phyloP scores from a whole-genome alignment of 2,329 filamentous ascomycete species.

The Alternaria sp. region DNA sequence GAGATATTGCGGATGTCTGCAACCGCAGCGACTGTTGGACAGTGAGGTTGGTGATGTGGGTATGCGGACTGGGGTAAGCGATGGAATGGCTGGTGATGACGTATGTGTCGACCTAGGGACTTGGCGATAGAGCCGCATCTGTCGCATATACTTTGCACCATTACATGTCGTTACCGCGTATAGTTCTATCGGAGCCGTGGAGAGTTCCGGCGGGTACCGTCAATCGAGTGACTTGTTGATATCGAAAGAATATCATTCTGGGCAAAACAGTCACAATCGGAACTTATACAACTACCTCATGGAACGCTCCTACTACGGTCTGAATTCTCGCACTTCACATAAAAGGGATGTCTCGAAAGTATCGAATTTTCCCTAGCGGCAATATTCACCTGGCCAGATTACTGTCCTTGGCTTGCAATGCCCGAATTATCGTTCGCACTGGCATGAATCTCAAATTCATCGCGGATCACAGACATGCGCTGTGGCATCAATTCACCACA shows the following conservation, averaged over 20 bases:
- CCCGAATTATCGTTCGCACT: not conserved
- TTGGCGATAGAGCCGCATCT: conserved; percentile 18
- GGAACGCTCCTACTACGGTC: not conserved
- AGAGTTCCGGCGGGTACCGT: not conserved
- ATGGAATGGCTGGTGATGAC: conserved; percentile 22
- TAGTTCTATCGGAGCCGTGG: not conserved
- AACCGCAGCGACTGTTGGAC: not conserved
- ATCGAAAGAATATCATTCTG: not conserved
- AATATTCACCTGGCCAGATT: not conserved
- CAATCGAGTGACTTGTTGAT: too few relatives aligned
- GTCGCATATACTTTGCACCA: not conserved
- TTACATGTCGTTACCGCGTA: not conserved
- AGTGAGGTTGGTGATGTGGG: conserved; percentile 5
- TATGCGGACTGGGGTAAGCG: conserved; percentile 14
- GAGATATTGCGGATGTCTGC: not conserved
- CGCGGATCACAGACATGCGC: not conserved
- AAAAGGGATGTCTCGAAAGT: not conserved
- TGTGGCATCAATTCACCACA: not conserved
- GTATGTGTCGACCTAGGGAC: conserved; percentile 12
- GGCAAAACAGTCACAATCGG: not conserved
- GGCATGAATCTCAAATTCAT: not conserved
- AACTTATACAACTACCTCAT: not conserved
- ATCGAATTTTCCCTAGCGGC: not conserved
- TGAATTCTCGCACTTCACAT: not conserved
- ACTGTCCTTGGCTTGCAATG: not conserved